A percentile compares a stretch with the other conserved stretches of the same genome.
phyloP scores from a whole-genome alignment of 2,329 filamentous ascomycete genomes.

The Alternaria triticimaculans region DNA sequence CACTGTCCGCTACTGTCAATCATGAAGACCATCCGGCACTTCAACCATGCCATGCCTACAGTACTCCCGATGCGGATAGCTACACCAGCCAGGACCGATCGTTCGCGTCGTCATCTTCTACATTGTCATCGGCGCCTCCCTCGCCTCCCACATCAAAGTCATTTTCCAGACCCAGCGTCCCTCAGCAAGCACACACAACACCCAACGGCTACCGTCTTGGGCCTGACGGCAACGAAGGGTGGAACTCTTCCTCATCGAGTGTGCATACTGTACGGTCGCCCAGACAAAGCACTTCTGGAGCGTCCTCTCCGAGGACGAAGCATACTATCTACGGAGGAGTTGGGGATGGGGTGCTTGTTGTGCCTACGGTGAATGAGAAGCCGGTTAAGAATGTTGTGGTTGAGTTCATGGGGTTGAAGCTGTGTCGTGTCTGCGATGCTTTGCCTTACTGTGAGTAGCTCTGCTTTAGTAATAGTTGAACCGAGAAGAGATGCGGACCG shows the following conservation, averaged over 20 bases:
- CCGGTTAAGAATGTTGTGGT: constrained; percentile 1
- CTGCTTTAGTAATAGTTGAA: no score
- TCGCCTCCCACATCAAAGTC: not conserved
- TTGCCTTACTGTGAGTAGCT: constrained; percentile 7
- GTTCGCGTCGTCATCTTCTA: not conserved
- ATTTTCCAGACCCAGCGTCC: not conserved
- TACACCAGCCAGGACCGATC: not conserved
- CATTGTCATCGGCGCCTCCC: no score
- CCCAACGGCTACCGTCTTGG: not conserved
- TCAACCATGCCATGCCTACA: not conserved
- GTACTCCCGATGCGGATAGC: not conserved
- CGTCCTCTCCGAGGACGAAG: not conserved
- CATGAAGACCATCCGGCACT: not conserved
- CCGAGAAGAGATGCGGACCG: not conserved
- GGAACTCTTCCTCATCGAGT: not conserved
- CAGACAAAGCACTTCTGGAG: not conserved
- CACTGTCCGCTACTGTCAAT: not conserved
- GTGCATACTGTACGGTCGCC: not conserved
- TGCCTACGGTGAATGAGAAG: not conserved
- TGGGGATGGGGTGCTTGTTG: not conserved
- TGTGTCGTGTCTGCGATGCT: constrained; percentile 5
- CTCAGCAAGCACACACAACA: not conserved
- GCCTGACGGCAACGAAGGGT: not conserved
- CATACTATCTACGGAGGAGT: not conserved
- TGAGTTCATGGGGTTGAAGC: constrained; percentile 2